Base-by-base conservation (phyloP, 2,329 filamentous ascomycete genomes). In the Phaeosphaeriaceae sp. region DNA sequence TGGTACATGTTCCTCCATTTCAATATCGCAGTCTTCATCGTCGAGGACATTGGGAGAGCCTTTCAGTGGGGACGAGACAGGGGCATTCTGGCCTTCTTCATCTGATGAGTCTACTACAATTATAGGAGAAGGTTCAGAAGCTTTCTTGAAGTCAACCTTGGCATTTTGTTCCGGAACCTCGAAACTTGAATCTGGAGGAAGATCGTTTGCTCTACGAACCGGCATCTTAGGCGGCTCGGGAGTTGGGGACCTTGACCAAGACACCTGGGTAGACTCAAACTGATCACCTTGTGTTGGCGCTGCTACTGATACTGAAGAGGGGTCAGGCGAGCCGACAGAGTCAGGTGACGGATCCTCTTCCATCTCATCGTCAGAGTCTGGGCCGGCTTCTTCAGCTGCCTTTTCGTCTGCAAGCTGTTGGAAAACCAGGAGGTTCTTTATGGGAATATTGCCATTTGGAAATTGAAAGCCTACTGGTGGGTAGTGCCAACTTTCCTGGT, bases 381-480 rank as follows among this genome's bases (percentile, higher is more conserved):
- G 50, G 9, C 23, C 53, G 9, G 43, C 53, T 42, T 61, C 47
- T 6, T 40, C n/a, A 4, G 52, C 47, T 21, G 52, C 54, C n/a
- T 32, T 52, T 37, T 65, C 61, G 30, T 63, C 63, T 12, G 50
- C 54, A 26, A 58, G 43, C 12, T 49, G 46, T 13, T 54, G 46
- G 9, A 68, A 43, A 6, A 46, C 44, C 5, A 47, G 50, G 8
- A 77, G 62, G 7, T 72, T 60, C 4, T 61, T 50, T 3, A 72
- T 62, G 4, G 76, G 76, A 13, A 78, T 63, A 49, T 77, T 77
- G 6, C 70, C 68, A 15, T 53, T 44, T 4, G 74, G 73, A 18
- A 75, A 72, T 6, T 52, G 52, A 2, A 55, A 46, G 13, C 75
- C 75, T 3, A 71, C 63, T 13, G 63, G 54, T 8, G 74, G 54